Evolutionary conservation across 1,284 basidiomycete genomes (phyloP).

Genomic region (Leucoagaricus sp.): DNA sequence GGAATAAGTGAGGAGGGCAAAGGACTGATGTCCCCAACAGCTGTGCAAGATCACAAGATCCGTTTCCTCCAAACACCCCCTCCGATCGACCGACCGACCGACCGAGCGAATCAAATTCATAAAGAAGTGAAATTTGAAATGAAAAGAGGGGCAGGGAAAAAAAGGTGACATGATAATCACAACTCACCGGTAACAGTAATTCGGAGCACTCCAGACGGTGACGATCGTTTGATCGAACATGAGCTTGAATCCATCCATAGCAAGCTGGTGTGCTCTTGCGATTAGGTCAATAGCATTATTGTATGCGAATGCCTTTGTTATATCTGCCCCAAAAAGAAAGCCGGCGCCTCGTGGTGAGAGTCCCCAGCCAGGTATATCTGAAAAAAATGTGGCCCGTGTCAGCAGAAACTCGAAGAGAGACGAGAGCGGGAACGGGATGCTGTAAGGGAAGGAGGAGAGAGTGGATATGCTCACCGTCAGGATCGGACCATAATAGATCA

Average conservation of each 20-base stretch:
- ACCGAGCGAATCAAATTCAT: too few relatives aligned
- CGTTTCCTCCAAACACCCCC: background rate
- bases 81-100: too few relatives aligned
- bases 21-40: slow-evolving; percentile 6
- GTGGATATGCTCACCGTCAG: slow-evolving; percentile 68
- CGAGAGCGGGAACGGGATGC: too few relatives aligned
- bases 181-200: slow-evolving; percentile 94
- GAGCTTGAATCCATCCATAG: slow-evolving; percentile 98
- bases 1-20: slow-evolving; percentile 12
- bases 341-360: slow-evolving; percentile 97
- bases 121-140: background rate
- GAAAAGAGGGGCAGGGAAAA: background rate
- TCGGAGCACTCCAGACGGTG: slow-evolving; percentile 98
- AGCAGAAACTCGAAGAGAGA: too few relatives aligned
- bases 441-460: background rate
- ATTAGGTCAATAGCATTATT: slow-evolving; percentile 94
- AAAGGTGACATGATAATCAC: background rate
- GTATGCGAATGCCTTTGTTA: slow-evolving; percentile 88
- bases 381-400: too few relatives aligned
- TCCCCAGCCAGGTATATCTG: slow-evolving; percentile 92
- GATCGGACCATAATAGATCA: slow-evolving; percentile 98
- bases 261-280: slow-evolving; percentile 95
- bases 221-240: slow-evolving; percentile 98
- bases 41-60: slow-evolving; percentile 11
- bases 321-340: slow-evolving; percentile 93